Evolutionary conservation across 78 protist species (phyloP).

Genomic region (Dictyostelium purpureum): DNA sequence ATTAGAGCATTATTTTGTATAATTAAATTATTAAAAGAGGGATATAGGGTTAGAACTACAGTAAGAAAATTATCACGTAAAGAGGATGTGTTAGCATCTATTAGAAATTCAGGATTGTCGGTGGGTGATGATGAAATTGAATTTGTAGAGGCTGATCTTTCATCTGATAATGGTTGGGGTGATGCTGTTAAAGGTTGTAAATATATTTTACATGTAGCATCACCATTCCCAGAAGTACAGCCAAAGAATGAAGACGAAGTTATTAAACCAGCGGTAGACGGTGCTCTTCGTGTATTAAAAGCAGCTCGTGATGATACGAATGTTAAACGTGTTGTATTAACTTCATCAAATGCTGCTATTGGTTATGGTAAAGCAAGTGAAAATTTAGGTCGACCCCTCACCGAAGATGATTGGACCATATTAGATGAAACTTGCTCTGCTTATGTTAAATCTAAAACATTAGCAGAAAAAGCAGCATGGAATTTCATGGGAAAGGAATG

Average conservation of each 20-base stretch:
- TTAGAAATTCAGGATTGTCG: no score
- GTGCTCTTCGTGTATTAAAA: not conserved
- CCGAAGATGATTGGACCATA: not conserved
- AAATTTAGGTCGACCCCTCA: not conserved
- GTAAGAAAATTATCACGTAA: no score
- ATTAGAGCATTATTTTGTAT: no score
- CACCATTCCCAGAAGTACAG: not conserved
- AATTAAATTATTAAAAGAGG: no score
- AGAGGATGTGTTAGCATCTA: no score
- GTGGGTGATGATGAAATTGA: no score
- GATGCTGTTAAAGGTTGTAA: not conserved
- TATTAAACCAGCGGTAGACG: not conserved
- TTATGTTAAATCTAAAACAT: not conserved
- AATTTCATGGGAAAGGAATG: no score
- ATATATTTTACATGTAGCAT: no score
- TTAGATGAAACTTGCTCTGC: not conserved
- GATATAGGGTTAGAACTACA: no score
- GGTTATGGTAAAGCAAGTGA: not conserved
- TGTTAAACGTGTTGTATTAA: not conserved
- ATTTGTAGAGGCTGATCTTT: no score
- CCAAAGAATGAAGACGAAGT: not conserved
- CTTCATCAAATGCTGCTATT: not conserved
- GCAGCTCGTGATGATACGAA: not conserved
- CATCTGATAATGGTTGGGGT: not conserved
- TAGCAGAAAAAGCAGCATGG: conserved; percentile 17